phyloP scores from a whole-genome alignment of 805 yeast genomes.

The Candida morakotiae region DNA sequence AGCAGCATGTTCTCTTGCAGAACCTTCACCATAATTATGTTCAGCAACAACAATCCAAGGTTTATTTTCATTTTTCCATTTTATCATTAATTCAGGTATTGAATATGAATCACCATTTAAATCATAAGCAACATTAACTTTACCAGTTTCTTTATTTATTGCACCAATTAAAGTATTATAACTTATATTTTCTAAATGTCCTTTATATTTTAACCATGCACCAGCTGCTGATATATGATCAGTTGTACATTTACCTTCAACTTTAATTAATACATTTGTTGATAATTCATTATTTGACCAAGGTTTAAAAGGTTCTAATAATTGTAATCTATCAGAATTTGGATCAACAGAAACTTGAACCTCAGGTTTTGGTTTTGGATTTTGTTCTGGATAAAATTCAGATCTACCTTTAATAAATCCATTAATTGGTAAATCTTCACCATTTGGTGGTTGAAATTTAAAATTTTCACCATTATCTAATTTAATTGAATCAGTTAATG shows the following conservation, averaged over 20 bases:
- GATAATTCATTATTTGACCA: constrained; percentile 85
- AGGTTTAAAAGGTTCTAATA: constrained; percentile 80
- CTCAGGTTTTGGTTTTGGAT: constrained; percentile 61
- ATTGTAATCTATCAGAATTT: constrained; percentile 85
- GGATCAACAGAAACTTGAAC: constrained; percentile 73
- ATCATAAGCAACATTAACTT: constrained; percentile 87
- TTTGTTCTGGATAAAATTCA: constrained; percentile 68
- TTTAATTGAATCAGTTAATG: constrained; percentile 78
- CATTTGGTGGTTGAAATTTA: constrained; percentile 74
- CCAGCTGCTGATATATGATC: constrained; percentile 99
- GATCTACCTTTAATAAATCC: constrained; percentile 77
- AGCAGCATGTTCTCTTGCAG: constrained; percentile 99
- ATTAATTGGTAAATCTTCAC: constrained; percentile 74
- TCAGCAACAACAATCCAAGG: constrained; percentile 97
- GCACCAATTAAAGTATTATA: constrained; percentile 96
- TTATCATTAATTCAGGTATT: constrained; percentile 95
- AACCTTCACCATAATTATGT: constrained; percentile 98
- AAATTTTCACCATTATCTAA: constrained; percentile 68
- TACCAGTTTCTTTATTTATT: constrained; percentile 93
- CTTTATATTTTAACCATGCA: constrained; percentile 97
- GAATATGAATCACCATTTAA: constrained; percentile 71
- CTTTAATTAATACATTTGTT: constrained; percentile 77
- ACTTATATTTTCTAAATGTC: constrained; percentile 93
- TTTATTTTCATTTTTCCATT: constrained; percentile 80
- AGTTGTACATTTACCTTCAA: constrained; percentile 97